These are phyloP conservation scores for Penicillium desertorum DNA, from an alignment of 495 filamentous ascomycete species.

Conservation along the genomic window DNA sequence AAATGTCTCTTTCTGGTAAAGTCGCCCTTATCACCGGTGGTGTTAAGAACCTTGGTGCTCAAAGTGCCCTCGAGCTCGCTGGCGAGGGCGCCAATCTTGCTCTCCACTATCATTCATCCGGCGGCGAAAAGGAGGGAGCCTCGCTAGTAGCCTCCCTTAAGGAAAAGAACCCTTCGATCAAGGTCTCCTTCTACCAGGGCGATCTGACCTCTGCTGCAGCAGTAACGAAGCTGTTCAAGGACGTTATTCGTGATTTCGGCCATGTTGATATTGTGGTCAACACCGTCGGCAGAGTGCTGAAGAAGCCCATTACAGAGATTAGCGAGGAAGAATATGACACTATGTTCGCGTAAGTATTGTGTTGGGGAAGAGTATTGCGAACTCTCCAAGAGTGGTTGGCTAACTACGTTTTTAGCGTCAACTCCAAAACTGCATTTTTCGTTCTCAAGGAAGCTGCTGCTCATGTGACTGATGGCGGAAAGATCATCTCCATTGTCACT, in stretches of 20 bases:
- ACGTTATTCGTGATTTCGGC: conserved; percentile 31
- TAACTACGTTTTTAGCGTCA: conserved; percentile 7
- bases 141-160: conserved; percentile 31
- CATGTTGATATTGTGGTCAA: conserved; percentile 56
- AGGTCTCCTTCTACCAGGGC: conserved; percentile 33
- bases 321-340: conserved; percentile 49
- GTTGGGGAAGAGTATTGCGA: background rate
- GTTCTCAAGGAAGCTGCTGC: conserved; percentile 36
- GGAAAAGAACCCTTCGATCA: conserved; percentile 28
- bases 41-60: conserved; percentile 39
- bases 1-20: conserved; percentile 43
- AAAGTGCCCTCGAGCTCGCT: conserved; percentile 31
- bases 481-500: conserved; percentile 39
- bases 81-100: conserved; percentile 31
- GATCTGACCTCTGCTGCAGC: conserved; percentile 33
- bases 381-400: no score
- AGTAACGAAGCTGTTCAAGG: conserved; percentile 34
- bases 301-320: conserved; percentile 50
- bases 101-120: conserved; percentile 35
- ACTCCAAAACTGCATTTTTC: conserved; percentile 39
- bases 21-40: conserved; percentile 50
- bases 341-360: conserved; percentile 39
- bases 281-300: conserved; percentile 49
- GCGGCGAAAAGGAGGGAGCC: conserved; percentile 26
- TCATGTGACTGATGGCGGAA: conserved; percentile 34